Conservation (phyloP, 176 grass and related monocot genomes). For the Avena sativa region DNA sequence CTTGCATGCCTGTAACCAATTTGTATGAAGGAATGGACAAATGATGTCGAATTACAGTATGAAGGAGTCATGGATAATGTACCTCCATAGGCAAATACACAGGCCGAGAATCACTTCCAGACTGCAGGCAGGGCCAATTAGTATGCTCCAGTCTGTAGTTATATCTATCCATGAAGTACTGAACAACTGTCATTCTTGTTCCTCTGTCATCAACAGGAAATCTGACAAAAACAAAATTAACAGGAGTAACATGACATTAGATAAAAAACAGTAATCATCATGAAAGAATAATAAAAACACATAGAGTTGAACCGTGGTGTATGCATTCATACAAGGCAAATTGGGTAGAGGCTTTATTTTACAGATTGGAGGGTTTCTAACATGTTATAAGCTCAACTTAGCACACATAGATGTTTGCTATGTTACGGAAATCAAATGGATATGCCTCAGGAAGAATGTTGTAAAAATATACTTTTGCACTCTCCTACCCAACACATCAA, state of each 20-base stretch:
- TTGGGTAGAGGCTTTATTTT: not conserved
- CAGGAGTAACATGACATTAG: not conserved
- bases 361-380: not conserved
- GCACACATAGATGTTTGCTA: not conserved
- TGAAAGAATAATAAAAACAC: not conserved
- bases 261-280: not conserved
- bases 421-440: not conserved
- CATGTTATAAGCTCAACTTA: not conserved
- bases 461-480: not conserved
- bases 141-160: constrained; percentile 46
- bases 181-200: constrained; percentile 54
- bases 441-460: not conserved
- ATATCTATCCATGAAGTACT: constrained; percentile 76
- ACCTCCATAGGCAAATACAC: constrained; percentile 88
- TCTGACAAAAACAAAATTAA: constrained; percentile 44
- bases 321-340: not conserved
- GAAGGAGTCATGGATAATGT: not conserved
- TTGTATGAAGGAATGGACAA: constrained; percentile 11
- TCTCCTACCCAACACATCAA: constrained; percentile 4
- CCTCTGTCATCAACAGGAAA: constrained; percentile 69
- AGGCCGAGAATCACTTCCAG: constrained; percentile 70
- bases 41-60: not conserved
- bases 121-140: constrained; percentile 74
- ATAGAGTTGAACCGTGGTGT: not conserved
- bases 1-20: constrained; percentile 61